A percentile compares a stretch with the other conserved stretches of the same genome.
phyloP scores from a whole-genome alignment of 768 basidiomycete species.

The Leccinum longicurvipes region DNA sequence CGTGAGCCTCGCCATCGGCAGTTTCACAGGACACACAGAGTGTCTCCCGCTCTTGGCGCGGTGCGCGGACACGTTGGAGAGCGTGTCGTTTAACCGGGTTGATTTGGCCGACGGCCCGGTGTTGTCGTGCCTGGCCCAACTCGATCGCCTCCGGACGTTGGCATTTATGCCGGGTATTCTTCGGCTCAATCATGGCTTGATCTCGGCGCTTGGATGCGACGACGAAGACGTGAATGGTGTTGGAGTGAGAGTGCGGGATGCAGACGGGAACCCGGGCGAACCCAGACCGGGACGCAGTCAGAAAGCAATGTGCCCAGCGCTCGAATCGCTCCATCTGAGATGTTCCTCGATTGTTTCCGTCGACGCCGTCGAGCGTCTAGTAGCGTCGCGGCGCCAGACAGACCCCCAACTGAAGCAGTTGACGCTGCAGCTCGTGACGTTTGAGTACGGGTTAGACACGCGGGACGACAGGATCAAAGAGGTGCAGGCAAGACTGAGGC shows the following conservation, averaged over 20 bases:
- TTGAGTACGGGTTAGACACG: conserved; percentile 29
- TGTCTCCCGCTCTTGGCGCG: conserved; percentile 26
- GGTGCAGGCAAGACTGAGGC: conserved; percentile 8
- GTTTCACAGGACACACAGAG: conserved; percentile 24
- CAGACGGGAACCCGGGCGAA: neutral
- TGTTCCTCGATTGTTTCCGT: conserved; percentile 24
- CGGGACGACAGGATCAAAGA: conserved; percentile 27
- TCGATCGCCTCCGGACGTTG: conserved; percentile 17
- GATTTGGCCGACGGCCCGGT: conserved; percentile 21
- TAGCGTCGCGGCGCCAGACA: conserved; percentile 21
- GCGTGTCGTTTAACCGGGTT: conserved; percentile 19
- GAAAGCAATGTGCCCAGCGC: conserved; percentile 19
- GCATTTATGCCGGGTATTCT: conserved; percentile 26
- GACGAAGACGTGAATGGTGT: neutral
- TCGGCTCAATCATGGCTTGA: conserved; percentile 30
- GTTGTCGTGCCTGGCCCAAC: conserved; percentile 20
- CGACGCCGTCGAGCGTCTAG: conserved; percentile 22
- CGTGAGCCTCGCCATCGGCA: conserved; percentile 28
- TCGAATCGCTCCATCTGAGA: conserved; percentile 22
- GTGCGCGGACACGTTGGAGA: conserved; percentile 29
- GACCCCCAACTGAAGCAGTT: conserved; percentile 16
- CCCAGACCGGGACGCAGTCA: neutral
- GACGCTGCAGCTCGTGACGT: conserved; percentile 25
- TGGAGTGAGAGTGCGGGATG: neutral
- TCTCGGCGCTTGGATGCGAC: conserved; percentile 19